Base-by-base conservation (phyloP, 2,329 filamentous ascomycete species). In the Aureobasidium mangrovei region DNA sequence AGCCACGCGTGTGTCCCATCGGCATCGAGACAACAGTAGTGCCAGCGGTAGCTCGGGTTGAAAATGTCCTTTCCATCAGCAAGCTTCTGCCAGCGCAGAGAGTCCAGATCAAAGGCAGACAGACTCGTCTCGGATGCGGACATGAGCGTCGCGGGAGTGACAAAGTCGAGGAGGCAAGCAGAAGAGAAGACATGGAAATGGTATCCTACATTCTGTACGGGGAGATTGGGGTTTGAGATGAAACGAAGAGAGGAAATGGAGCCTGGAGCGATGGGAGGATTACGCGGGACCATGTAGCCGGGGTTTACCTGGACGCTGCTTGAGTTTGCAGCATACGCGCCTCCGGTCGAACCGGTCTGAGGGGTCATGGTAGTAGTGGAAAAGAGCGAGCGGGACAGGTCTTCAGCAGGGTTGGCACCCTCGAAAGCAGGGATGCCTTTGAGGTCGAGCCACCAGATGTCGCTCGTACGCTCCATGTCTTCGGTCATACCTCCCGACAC, bases 121-220 rank as follows among this genome's bases (percentile, higher is more conserved):
- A 98, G 71, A 24, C 91, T 95, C 60, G 91, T 97, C 62, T 97
- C 91, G 59, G 86, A 85, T 2, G 86, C 82, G 6, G 85, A 86
- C 59, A 91, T 91, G 1, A 91, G 91, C 12, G 89, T 86, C 1
- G 91, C 89, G 1, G 91, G 91, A 0, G 93, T 96, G 39, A 95
- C 87, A 65, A 98, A 91, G 67, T 98, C 93, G 35, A 98, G 81
- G 43, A 98, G 79, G 29, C 88, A 91, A 4, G 91, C 91, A 0
- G 91, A 95, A 6, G 90, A 91, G 68, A 95, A 96, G 41, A 91
- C 84, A 67, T 98, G 93, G 65, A 95, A 98, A 69, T 98, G 93
- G 56, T 87, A 91, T 12, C 93, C 93, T 3, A 90, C 86, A 45
- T 88, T 87, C 68, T 97, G 88, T 2, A 86, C 86, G 0, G 93